Base-by-base conservation (phyloP, 192 early-diverging fungal genomes). In the Podila verticillata region DNA sequence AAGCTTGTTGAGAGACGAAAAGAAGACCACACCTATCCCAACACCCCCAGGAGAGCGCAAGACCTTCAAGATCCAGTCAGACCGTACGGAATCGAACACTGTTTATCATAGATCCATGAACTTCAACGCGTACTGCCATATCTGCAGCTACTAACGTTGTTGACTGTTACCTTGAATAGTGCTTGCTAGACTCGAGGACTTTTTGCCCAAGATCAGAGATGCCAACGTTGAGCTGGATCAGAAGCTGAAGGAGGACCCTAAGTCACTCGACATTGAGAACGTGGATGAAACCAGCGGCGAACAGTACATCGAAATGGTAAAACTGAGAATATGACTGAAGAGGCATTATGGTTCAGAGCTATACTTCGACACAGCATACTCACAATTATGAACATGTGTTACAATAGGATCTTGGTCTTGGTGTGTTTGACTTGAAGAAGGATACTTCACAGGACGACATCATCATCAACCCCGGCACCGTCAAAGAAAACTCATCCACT, bases 241-340 rank as follows among this genome's bases (percentile, higher is more conserved):
- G 44, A 64, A 84, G 7, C 44, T 86, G 12, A 74, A 66, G 7
- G 63, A 69, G 31, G 82, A 88, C 57, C 84, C 86, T 7, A 81
- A 81, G 30, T 49, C 84, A 20, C 65, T 89, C 17, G 86, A 89
- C 64, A 89, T 89, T 63, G 88, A 89, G 39, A 79, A 86, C 54
- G 85, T 89, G 3, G 86, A 86, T 17, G 88, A 87, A 20, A 80
- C 80, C 12, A 72, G 47, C 28, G 77, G 77, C 44, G 88, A 84
- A 20, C 84, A 85, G 39, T 89, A 87, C 61, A 89, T 89, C 36
- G 88, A 89, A 59, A 83, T 84, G 90, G 89, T 74, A 48, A 85
- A 61, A 30, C 2, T 0, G 13, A 44, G 13, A 17, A 44, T 2
- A 44, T 44, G 13, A 4, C 4, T 15, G 13, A 12, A 15, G 17